These are phyloP conservation scores for Berberis thunbergii DNA, from an alignment of 164 flowering plant genomes.

Conservation along the genomic window DNA sequence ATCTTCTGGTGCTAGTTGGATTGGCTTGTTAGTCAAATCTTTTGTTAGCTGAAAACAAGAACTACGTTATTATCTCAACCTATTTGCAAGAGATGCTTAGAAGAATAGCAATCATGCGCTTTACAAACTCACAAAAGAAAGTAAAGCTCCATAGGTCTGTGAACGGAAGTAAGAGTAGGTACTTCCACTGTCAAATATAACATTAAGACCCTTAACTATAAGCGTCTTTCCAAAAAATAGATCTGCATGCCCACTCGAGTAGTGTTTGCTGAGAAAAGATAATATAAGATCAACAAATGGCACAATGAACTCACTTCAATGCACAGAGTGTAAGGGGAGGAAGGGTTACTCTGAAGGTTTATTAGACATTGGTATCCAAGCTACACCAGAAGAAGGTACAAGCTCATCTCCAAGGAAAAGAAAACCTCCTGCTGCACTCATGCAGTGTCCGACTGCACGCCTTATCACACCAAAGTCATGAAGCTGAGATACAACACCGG, in stretches of 20 bases:
- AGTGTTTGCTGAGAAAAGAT: conserved; percentile 26
- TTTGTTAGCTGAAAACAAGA: conserved; percentile 42
- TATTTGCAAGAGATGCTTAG: background rate
- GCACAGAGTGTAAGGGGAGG: background rate
- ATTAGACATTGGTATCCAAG: conserved; percentile 71
- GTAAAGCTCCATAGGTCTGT: conserved; percentile 50
- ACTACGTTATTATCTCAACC: background rate
- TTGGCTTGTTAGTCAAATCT: conserved; percentile 40
- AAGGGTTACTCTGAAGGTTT: conserved; percentile 25
- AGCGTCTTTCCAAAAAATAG: conserved; percentile 45
- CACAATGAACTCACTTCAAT: background rate
- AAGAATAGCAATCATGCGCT: too few species aligned
- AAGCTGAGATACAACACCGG: conserved; percentile 69
- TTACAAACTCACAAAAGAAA: conserved; percentile 39
- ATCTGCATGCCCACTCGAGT: conserved; percentile 69
- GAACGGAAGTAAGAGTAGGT: conserved; percentile 69
- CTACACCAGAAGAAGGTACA: conserved; percentile 48
- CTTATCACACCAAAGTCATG: conserved; percentile 40
- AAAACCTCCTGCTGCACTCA: conserved; percentile 69
- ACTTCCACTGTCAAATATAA: conserved; percentile 87
- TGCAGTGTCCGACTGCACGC: conserved; percentile 83
- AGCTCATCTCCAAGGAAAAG: conserved; percentile 75
- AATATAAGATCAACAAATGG: background rate
- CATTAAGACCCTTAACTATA: conserved; percentile 36
- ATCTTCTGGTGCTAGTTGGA: conserved; percentile 44